phyloP scores from a whole-genome alignment of 208 protist species.

The Angomonas ambiguus region DNA sequence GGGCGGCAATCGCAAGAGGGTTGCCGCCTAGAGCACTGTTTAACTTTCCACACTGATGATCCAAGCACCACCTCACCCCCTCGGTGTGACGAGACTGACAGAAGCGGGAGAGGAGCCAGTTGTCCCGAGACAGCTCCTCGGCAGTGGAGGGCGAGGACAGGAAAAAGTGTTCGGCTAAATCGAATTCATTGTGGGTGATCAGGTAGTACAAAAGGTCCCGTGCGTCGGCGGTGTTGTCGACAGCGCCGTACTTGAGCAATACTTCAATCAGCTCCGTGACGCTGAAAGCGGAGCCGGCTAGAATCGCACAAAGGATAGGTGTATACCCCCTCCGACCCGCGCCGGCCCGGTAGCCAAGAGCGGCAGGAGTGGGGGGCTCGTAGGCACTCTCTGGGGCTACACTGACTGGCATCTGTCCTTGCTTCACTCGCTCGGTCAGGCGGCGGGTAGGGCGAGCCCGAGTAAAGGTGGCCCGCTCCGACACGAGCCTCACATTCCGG shows the following conservation, averaged over 20 bases:
- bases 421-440: neutral
- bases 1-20: constrained; percentile 46
- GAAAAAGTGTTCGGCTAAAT: constrained; percentile 23
- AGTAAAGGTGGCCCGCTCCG: neutral
- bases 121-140: constrained; percentile 27
- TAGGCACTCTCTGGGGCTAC: constrained; percentile 14
- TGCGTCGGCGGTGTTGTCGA: constrained; percentile 19
- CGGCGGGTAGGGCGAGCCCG: neutral
- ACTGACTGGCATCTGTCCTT: neutral
- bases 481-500: constrained; percentile 26
- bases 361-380: constrained; percentile 11
- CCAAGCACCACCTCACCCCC: constrained; percentile 63
- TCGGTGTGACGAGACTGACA: constrained; percentile 9
- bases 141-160: constrained; percentile 24
- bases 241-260: constrained; percentile 26
- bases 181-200: constrained; percentile 14
- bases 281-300: constrained; percentile 10
- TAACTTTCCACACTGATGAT: constrained; percentile 31
- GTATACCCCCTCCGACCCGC: constrained; percentile 37
- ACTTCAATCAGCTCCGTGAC: constrained; percentile 19
- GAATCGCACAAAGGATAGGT: constrained; percentile 34
- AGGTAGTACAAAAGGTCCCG: constrained; percentile 23
- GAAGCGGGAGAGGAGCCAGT: constrained; percentile 47
- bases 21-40: constrained; percentile 23
- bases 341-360: constrained; percentile 22